phyloP scores from a whole-genome alignment of 805 yeast genomes.

The Wickerhamiella vanderwaltii region DNA sequence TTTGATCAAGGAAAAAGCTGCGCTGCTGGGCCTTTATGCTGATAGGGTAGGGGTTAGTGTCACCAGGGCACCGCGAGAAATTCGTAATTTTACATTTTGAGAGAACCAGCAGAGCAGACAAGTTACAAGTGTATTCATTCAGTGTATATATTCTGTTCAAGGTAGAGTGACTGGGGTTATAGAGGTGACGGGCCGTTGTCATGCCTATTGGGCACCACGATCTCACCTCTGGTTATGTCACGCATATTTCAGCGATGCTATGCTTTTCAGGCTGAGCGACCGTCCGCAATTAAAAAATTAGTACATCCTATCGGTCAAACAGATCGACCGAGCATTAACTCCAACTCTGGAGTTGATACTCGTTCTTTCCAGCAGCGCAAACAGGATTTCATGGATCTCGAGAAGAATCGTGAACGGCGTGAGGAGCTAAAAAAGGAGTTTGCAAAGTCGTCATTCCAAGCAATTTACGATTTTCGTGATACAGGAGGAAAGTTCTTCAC shows the following conservation, averaged over 20 bases:
- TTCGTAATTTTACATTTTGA: too few species aligned
- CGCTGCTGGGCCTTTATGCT: not conserved
- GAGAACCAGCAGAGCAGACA: too few species aligned
- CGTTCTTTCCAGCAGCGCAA: constrained; percentile 31
- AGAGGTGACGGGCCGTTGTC: too few species aligned
- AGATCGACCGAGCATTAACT: constrained; percentile 30
- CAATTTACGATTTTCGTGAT: constrained; percentile 49
- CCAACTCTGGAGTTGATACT: constrained; percentile 32
- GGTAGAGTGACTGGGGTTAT: too few species aligned
- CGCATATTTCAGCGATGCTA: not conserved
- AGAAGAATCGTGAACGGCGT: constrained; percentile 37
- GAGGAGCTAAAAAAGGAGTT: constrained; percentile 48
- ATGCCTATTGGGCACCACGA: too few species aligned
- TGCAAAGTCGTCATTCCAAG: constrained; percentile 55
- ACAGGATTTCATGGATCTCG: constrained; percentile 38
- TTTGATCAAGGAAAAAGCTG: constrained; percentile 25
- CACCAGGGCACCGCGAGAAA: too few species aligned
- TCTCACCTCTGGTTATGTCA: not conserved
- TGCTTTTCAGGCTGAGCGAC: constrained; percentile 19
- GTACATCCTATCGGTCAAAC: constrained; percentile 38
- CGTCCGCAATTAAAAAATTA: constrained; percentile 22
- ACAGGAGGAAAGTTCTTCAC: constrained; percentile 76
- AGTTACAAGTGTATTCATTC: too few species aligned
- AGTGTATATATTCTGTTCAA: too few species aligned
- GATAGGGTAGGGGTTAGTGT: not conserved